Evolutionary conservation across 2,329 filamentous ascomycete genomes (phyloP), one percentile per base, ranked within the genome.

Genomic region (Cadophora sp.): DNA sequence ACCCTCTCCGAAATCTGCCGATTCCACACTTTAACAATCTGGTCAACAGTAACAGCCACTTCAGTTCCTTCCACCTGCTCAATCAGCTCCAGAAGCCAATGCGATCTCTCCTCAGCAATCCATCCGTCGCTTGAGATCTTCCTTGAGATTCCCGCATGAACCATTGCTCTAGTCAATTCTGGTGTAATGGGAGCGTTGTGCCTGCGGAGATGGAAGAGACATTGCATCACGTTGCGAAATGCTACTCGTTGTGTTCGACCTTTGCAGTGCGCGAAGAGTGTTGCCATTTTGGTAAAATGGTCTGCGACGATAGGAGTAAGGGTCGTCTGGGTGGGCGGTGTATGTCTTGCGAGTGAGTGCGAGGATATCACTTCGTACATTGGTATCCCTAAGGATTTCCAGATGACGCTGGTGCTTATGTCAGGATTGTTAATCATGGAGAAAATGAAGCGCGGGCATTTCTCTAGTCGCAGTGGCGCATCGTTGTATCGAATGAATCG

Each of bases 181-280:
- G 67, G 62, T 2, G 68, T 63, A 19, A 74, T 65, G 3, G 69
- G 64, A 5, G 68, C 71, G 3, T 66, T 43, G 43, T 77, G 73
- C 14, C 66, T 63, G 9, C 70, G 70, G 7, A 79, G 62, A 66
- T 75, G 72, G 31, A 66, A 62, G 16, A 74, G 58, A 61, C 75
- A 77, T 60, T 73, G 72, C 40, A 56, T 60, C 24, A 78, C 72
- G 65, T 75, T 75, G 9, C 75, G 72, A n/a, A 78, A 56, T 16
- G 73, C 72, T 16, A 68, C 66, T 48, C 73, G 67, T 11, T 51
- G 66, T 14, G 66, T 46, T 11, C 69, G 69, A 8, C 48, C 29
- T 8, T 67, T 37, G 9, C 64, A 65, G 16, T 66, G 46, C 12
- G 76, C 71, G 68, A 78, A 78, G n/a, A 66, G 68, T 4, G 66